These are phyloP conservation scores for Xylaria grammica DNA, from an alignment of 495 filamentous ascomycete genomes.

Conservation along the genomic window DNA sequence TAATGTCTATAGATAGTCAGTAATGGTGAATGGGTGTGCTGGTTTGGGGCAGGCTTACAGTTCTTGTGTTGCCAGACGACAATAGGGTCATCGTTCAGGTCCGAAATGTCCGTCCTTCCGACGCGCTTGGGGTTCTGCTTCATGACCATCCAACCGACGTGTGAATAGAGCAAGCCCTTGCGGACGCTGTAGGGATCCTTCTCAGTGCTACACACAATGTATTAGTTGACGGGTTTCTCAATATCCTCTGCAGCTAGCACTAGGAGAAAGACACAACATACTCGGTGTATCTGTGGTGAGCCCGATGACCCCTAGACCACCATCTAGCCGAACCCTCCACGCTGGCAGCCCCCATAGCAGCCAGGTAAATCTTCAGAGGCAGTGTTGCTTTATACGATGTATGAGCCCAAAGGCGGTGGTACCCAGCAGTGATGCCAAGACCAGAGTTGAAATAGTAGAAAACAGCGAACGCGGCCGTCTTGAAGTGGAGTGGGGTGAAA, in stretches of 20 bases:
- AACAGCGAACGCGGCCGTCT: slow-evolving; percentile 82
- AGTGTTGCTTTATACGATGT: slow-evolving; percentile 89
- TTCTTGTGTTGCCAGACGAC: slow-evolving; percentile 94
- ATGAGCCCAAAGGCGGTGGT: slow-evolving; percentile 95
- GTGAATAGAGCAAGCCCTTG: slow-evolving; percentile 96
- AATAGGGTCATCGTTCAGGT: slow-evolving; percentile 92
- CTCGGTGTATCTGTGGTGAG: slow-evolving; percentile 98
- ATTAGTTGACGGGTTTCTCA: background rate
- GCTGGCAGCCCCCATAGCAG: slow-evolving; percentile 88
- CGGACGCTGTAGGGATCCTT: slow-evolving; percentile 99
- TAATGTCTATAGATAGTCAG: slow-evolving; percentile 58
- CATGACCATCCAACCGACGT: slow-evolving; percentile 93
- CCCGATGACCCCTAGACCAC: slow-evolving; percentile 96
- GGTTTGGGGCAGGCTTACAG: slow-evolving; percentile 43
- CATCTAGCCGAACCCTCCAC: slow-evolving; percentile 96
- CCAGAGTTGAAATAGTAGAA: slow-evolving; percentile 92
- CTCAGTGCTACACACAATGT: slow-evolving; percentile 63
- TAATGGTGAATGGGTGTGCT: background rate
- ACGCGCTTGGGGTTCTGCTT: slow-evolving; percentile 93
- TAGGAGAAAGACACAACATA: slow-evolving; percentile 4
- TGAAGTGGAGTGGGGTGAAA: slow-evolving; percentile 77
- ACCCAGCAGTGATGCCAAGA: slow-evolving; percentile 87
- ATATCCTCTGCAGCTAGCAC: background rate
- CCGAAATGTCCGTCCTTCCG: slow-evolving; percentile 95
- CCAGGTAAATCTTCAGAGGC: slow-evolving; percentile 91